Evolutionary conservation across 176 grass and related monocot species (phyloP).

Genomic region (Tillandsia leiboldiana): DNA sequence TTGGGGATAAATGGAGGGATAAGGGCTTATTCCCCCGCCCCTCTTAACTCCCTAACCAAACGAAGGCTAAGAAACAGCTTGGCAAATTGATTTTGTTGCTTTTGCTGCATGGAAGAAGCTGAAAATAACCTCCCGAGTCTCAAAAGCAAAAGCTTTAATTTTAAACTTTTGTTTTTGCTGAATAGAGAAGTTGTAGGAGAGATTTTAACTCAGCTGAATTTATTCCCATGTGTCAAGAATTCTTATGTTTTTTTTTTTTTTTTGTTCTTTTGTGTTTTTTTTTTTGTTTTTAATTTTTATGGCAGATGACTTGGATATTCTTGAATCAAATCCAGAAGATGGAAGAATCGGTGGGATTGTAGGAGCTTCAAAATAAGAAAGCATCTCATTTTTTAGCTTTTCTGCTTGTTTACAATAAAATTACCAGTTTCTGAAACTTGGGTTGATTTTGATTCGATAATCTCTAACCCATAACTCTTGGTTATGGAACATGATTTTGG

Average conservation of each 20-base stretch:
- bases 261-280: not conserved
- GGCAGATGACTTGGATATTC: conserved; percentile 94
- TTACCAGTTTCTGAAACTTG: conserved; percentile 7
- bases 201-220: too few species aligned
- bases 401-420: conserved; percentile 4
- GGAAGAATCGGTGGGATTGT: conserved; percentile 43
- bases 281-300: conserved; percentile 18
- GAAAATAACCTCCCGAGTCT: not conserved
- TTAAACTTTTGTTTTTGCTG: too few species aligned
- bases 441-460: conserved; percentile 7
- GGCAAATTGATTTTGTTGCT: too few species aligned
- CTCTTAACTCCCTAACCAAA: too few species aligned
- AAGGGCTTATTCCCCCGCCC: too few species aligned
- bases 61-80: too few species aligned
- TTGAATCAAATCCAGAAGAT: conserved; percentile 90
- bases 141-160: too few species aligned
- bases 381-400: not conserved
- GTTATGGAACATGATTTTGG: too few species aligned
- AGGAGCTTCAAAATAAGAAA: conserved; percentile 14
- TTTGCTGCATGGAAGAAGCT: not conserved
- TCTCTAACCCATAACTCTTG: too few species aligned
- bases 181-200: too few species aligned
- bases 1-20: too few species aligned
- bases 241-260: not conserved
- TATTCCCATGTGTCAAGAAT: not conserved